Evolutionary conservation across 2,329 filamentous ascomycete species (phyloP).

Genomic region (Periconia digitata): DNA sequence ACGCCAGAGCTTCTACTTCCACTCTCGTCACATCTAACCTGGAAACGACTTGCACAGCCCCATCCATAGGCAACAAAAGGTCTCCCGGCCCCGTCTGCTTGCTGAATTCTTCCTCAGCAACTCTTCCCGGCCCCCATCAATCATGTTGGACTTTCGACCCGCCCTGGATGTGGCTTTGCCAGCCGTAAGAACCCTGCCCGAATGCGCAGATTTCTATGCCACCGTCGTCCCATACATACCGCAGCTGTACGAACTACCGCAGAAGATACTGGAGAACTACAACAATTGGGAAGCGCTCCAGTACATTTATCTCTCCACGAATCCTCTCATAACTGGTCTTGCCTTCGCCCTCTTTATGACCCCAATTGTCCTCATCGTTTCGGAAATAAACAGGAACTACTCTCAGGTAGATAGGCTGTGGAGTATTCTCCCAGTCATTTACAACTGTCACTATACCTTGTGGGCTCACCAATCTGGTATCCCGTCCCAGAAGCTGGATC

Average conservation of each 20-base stretch:
- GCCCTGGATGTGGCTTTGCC: constrained; percentile 59
- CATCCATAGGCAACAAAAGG: background rate
- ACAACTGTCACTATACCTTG: constrained; percentile 79
- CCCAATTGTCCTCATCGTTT: constrained; percentile 70
- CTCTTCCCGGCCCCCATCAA: constrained; percentile 9
- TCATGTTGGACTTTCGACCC: constrained; percentile 48
- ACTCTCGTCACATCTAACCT: background rate
- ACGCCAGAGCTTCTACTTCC: too few species aligned
- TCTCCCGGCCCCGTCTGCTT: background rate
- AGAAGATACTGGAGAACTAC: constrained; percentile 56
- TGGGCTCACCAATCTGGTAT: constrained; percentile 79
- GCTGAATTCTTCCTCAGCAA: background rate
- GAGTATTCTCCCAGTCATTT: constrained; percentile 86
- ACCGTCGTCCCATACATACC: constrained; percentile 80
- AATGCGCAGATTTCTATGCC: constrained; percentile 74
- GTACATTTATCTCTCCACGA: constrained; percentile 78
- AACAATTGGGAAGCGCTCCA: constrained; percentile 64
- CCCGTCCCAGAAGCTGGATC: constrained; percentile 70
- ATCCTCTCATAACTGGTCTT: constrained; percentile 77
- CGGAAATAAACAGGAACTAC: constrained; percentile 89
- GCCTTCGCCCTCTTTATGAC: constrained; percentile 72
- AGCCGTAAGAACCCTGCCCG: constrained; percentile 66
- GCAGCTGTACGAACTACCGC: constrained; percentile 52
- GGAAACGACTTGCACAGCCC: background rate
- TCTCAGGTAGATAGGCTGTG: constrained; percentile 95